A percentile compares a stretch with the other conserved stretches of the same genome.
Conservation (phyloP, 768 basidiomycete genomes). For the Pulveroboletus sp. region DNA sequence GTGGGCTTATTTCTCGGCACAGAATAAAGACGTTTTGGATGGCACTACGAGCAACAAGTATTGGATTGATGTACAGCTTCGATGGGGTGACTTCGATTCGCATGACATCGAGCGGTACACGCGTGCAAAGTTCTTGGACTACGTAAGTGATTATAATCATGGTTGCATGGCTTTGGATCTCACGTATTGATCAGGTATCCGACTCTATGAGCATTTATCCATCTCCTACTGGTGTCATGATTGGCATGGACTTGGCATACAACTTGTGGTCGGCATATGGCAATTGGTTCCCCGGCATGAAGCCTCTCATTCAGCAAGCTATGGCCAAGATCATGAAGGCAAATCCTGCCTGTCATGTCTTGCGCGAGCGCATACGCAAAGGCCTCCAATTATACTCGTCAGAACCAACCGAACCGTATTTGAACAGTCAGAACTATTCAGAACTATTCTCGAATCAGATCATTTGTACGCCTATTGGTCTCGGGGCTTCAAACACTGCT, state of each 20-base stretch:
- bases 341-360: constrained; percentile 94
- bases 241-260: constrained; percentile 97
- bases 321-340: constrained; percentile 99
- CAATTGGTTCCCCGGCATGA: constrained; percentile 99
- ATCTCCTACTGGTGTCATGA: constrained; percentile 97
- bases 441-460: constrained; percentile 98
- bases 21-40: constrained; percentile 93
- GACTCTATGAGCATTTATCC: constrained; percentile 99
- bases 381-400: constrained; percentile 98
- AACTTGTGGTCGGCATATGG: constrained; percentile 99
- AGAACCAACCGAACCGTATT: constrained; percentile 97
- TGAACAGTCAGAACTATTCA: constrained; percentile 97
- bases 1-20: constrained; percentile 11
- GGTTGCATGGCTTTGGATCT: neutral
- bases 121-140: constrained; percentile 98
- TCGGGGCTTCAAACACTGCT: constrained; percentile 3
- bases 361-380: constrained; percentile 98
- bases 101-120: constrained; percentile 99
- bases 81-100: constrained; percentile 98
- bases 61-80: constrained; percentile 94
- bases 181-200: constrained; percentile 52
- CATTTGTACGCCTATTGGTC: constrained; percentile 56
- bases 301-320: constrained; percentile 95
- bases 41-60: constrained; percentile 99
- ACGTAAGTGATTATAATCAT: constrained; percentile 44